Base-by-base conservation (phyloP, 2,329 filamentous ascomycete species). In the Pseudocercospora ulei region DNA sequence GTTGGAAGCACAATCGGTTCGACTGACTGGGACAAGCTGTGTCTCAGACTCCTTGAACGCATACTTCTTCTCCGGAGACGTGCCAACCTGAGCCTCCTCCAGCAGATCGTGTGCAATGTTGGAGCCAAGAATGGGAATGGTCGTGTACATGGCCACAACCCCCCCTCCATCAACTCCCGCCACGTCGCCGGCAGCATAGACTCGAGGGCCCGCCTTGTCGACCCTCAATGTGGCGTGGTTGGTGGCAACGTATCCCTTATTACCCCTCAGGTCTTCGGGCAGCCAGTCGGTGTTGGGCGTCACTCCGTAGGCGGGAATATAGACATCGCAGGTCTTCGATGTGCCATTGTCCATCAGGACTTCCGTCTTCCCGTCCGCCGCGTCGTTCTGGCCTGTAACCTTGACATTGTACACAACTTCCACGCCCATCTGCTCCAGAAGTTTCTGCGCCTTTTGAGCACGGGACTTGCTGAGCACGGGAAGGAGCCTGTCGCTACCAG, bases 221-320 rank as follows among this genome's bases (percentile, higher is more conserved):
- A 69, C 65, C 12, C 69, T 65, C 3, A 70, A 57, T 1, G 65
- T 70, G 6, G 50, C 36, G 0, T 46, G 48, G 49, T 75, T 65
- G 4, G 66, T 69, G 16, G 59, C 58, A 28, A 78, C 65, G 55
- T 67, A 70, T 8, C 67, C 68, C 3, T 52, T 57, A 0, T 58
- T 54, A 42, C 65, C 59, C 29, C 54, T 57, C 3, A 76, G 61
- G 4, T 60, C 51, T 3, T 51, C 35, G 0, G 72, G 70, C 1
- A 77, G 57, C 53, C 67, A 76, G 5, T 58, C 60, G 12, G 65
- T 70, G 55, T 73, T 75, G 0, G 72, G 72, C 5, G 57, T 51
- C 7, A 67, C 67, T 17, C 73, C 73, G 8, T 64, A 64, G 0
- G 69, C 69, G 3, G 67, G 64, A 39, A 76, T 66, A 51, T 70